A percentile compares a stretch with the other conserved stretches of the same genome.
phyloP scores from a whole-genome alignment of 495 filamentous ascomycete species.

The Aspergillus incahuasiensis region DNA sequence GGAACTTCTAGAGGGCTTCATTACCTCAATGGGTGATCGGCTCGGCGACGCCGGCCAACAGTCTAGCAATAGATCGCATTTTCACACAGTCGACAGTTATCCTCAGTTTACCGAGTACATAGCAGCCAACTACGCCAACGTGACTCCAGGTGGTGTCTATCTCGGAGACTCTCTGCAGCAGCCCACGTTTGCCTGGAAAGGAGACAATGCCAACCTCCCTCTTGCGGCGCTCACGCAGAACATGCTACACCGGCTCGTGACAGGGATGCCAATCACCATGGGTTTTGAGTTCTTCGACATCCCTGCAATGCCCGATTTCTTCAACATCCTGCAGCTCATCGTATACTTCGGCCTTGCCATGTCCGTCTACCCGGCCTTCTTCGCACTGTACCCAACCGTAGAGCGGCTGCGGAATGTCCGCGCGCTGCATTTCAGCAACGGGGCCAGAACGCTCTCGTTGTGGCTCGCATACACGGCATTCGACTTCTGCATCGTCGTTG shows the following conservation, averaged over 20 bases:
- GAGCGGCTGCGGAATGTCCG: slow-evolving; percentile 74
- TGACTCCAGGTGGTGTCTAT: slow-evolving; percentile 74
- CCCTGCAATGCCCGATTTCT: slow-evolving; percentile 57
- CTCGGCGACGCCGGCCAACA: not conserved
- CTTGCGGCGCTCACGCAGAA: slow-evolving; percentile 66
- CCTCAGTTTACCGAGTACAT: slow-evolving; percentile 66
- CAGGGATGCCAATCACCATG: slow-evolving; percentile 61
- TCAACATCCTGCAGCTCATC: slow-evolving; percentile 71
- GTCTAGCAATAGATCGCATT: slow-evolving; percentile 9
- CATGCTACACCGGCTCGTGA: slow-evolving; percentile 59
- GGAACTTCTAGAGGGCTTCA: slow-evolving; percentile 37
- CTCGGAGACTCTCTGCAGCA: slow-evolving; percentile 49
- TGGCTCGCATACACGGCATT: slow-evolving; percentile 77
- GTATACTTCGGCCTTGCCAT: slow-evolving; percentile 75
- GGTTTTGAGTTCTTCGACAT: slow-evolving; percentile 66
- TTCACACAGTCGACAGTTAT: slow-evolving; percentile 59
- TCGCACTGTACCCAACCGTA: slow-evolving; percentile 76
- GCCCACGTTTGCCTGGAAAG: slow-evolving; percentile 61
- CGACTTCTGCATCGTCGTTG: slow-evolving; percentile 66
- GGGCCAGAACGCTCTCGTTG: slow-evolving; percentile 63
- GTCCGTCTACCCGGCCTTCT: slow-evolving; percentile 75
- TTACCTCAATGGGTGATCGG: slow-evolving; percentile 13
- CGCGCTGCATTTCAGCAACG: slow-evolving; percentile 82
- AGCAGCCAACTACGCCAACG: slow-evolving; percentile 52
- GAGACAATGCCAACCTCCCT: slow-evolving; percentile 39